Base-by-base conservation (phyloP, 2,329 filamentous ascomycete species). In the Trichoderma polysporum region DNA sequence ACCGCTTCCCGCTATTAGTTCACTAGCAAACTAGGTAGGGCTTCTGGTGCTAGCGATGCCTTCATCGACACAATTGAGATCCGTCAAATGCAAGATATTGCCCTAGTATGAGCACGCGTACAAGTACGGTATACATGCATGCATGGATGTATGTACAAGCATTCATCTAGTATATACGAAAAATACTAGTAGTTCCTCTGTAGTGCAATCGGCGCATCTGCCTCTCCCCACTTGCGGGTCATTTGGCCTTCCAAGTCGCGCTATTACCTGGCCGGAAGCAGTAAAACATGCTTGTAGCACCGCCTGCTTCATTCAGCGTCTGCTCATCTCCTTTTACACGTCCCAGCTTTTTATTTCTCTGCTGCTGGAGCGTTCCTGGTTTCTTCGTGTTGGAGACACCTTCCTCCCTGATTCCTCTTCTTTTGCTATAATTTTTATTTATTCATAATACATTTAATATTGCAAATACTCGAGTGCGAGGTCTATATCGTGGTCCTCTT, bases 281-380 rank as follows among this genome's bases (percentile, higher is more conserved):
- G 64, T 17, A 59, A 54, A 54, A 63, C 29, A 57, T 17, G 13
- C n/a, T 54, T 33, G 25, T 2, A 58, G 62, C 53, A 37, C 62
- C 52, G 41, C 64, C 15, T 56, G 64, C 57, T 61, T 61, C 64
- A 25, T 56, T 17, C 37, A 49, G 37, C 49, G 19, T 33, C 9
- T 59, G 29, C 15, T 45, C 17, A 47, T 54, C 64, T 66, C 33
- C 57, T 66, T 56, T 59, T 66, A n/a, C 64, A 35, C 50, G 9
- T 15, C 7, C 29, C 37, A 33, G 4, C 13, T 29, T 52, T 6
- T 19, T 33, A 29, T 29, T n/a, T 31, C 17, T 57, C 12, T 54
- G 6, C 47, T 45, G 8, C 49, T 33, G 35, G 27, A 63, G 60
- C 60, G 49, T 63, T 63, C 9, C 60, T 47, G 57, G 37, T 19